Evolutionary conservation across 495 filamentous ascomycete species (phyloP).

Genomic region (Schizothecium vesticola): DNA sequence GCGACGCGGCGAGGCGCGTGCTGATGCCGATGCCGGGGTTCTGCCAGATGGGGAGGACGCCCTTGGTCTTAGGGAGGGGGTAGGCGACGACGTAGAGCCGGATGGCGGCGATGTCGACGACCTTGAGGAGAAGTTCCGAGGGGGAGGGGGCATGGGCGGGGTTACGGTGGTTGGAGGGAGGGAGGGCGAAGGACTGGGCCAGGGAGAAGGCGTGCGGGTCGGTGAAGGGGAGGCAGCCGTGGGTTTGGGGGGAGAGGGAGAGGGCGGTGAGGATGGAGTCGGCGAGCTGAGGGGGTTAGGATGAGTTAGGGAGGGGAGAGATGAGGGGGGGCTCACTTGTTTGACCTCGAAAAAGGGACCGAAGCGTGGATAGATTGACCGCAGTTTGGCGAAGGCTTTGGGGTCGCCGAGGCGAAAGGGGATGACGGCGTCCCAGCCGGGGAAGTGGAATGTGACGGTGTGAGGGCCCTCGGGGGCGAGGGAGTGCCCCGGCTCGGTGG

Average conservation of each 20-base stretch:
- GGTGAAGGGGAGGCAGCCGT: conserved; percentile 28
- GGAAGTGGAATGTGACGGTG: conserved; percentile 35
- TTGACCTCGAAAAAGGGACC: conserved; percentile 23
- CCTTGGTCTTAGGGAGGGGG: conserved; percentile 21
- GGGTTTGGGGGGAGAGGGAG: conserved; percentile 14
- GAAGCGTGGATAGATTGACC: conserved; percentile 42
- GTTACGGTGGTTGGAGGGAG: conserved; percentile 19
- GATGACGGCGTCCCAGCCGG: conserved; percentile 28
- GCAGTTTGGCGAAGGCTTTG: conserved; percentile 21
- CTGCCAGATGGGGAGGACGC: conserved; percentile 35
- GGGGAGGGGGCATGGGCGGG: conserved; percentile 15
- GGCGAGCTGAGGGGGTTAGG: neutral
- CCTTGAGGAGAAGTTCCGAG: conserved; percentile 28
- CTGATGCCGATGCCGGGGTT: conserved; percentile 36
- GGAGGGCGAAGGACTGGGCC: conserved; percentile 19
- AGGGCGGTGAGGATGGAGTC: neutral
- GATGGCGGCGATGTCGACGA: conserved; percentile 29
- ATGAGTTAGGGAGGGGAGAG: conserved; percentile 9
- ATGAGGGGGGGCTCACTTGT: conserved; percentile 1
- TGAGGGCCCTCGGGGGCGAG: conserved; percentile 40
- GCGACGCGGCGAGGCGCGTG: conserved; percentile 32
- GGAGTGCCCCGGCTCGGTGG: conserved; percentile 32
- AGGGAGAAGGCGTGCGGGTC: conserved; percentile 20
- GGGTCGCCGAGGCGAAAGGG: conserved; percentile 30
- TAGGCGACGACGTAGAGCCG: conserved; percentile 35